Conservation (phyloP, 495 filamentous ascomycete genomes). For the Copromyces sp. region DNA sequence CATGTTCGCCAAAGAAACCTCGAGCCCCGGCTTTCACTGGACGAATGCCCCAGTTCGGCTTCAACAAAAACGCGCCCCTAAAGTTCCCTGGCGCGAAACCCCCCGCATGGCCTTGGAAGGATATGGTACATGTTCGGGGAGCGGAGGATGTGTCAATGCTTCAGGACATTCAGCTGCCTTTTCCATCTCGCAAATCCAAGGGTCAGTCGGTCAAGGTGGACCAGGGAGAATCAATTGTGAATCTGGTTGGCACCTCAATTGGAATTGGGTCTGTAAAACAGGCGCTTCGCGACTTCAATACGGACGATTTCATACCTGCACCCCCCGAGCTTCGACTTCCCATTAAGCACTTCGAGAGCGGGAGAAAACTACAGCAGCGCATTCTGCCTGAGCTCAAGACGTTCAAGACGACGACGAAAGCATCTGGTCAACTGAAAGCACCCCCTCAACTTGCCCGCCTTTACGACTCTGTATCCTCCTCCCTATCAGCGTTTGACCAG, state of each 20-base stretch:
- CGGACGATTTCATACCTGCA: constrained; percentile 27
- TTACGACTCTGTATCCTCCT: constrained; percentile 46
- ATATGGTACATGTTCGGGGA: constrained; percentile 49
- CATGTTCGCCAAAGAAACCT: constrained; percentile 22
- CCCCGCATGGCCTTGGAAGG: constrained; percentile 62
- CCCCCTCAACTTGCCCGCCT: constrained; percentile 54
- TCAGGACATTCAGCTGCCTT: neutral
- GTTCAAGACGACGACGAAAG: neutral
- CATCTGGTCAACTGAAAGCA: constrained; percentile 12
- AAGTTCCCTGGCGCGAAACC: constrained; percentile 52
- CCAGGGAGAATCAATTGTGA: constrained; percentile 35
- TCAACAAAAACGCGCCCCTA: constrained; percentile 20
- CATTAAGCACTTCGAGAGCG: constrained; percentile 38
- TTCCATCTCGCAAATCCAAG: constrained; percentile 38
- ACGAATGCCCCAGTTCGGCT: constrained; percentile 21
- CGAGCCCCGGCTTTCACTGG: constrained; percentile 8
- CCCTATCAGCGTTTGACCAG: constrained; percentile 71
- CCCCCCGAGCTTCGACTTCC: constrained; percentile 37
- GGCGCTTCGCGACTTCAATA: constrained; percentile 22
- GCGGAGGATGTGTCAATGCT: constrained; percentile 5
- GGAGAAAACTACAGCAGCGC: constrained; percentile 33
- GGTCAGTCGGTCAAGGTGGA: constrained; percentile 32
- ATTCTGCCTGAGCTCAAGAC: constrained; percentile 25
- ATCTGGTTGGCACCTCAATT: constrained; percentile 20
- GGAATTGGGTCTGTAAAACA: constrained; percentile 17